Evolutionary conservation across 2,329 filamentous ascomycete species (phyloP), one percentile per base, ranked within the genome.

Genomic region (Huntiella omanensis): DNA sequence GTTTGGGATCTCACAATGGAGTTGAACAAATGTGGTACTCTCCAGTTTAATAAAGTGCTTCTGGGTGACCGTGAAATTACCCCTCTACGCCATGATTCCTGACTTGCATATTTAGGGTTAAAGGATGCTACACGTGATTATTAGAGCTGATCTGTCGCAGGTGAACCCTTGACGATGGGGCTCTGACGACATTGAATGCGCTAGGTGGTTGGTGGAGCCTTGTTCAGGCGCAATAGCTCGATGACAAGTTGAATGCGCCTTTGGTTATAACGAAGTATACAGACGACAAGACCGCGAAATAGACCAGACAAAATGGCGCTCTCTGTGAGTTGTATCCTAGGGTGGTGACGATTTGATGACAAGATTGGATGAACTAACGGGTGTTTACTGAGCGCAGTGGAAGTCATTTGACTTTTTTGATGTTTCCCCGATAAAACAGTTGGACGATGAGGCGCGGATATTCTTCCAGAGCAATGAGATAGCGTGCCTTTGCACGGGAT

Each of bases 351-450:
- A n/a, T 32, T 37, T 12, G 8, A 28, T 22, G 19, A 16, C 13
- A 3, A 15, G 28, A 34, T 38, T 4, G 2, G 17, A 15, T 28
- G 11, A 22, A 22, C 47, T 46, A 42, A 46, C 39, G 8, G 11
- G 16, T n/a, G 33, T 17, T 33, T 22, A n/a, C 40, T 33, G 7
- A 17, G 36, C 7, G 15, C 54, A 94, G 88, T 96, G 91, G 88
- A 95, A 95, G 82, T 80, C 82, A 55, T 98, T 98, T 69, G 87
- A 93, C 71, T 98, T 98, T 78, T 96, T 98, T 74, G 85, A 95
- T 65, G 85, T 93, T 62, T 77, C 77, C 60, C 80, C 83, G 60
- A 78, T 95, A 62, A 77, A 80, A 58, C 71, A 87, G 56, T 73
- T 73, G 55, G 81, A 92, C 60, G 80, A 80, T 57, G 84, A 92